phyloP scores from a whole-genome alignment of 306 rosid genomes.

The Quercus agrifolia region DNA sequence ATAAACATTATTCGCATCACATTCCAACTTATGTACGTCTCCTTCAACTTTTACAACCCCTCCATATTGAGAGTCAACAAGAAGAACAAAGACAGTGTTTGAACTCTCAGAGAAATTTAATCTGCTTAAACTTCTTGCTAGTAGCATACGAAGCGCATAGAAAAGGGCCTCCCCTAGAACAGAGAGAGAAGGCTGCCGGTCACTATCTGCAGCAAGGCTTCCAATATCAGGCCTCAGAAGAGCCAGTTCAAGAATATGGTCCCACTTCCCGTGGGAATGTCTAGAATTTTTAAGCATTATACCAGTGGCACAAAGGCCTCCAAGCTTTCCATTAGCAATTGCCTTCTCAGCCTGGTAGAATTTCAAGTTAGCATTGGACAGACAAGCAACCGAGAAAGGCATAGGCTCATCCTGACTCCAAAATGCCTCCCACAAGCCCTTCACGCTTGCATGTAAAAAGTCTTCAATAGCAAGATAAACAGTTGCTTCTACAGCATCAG shows the following conservation, averaged over 20 bases:
- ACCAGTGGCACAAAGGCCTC: slow-evolving; percentile 83
- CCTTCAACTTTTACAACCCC: slow-evolving; percentile 97
- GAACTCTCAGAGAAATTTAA: slow-evolving; percentile 53
- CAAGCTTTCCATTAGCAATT: slow-evolving; percentile 80
- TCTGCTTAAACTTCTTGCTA: slow-evolving; percentile 87
- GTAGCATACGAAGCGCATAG: slow-evolving; percentile 69
- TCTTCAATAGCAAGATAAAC: slow-evolving; percentile 90
- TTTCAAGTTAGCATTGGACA: slow-evolving; percentile 65
- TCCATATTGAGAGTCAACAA: slow-evolving; percentile 86
- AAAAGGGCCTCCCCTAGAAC: slow-evolving; percentile 85
- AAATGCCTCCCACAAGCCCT: slow-evolving; percentile 96
- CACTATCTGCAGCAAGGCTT: slow-evolving; percentile 48
- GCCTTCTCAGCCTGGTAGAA: slow-evolving; percentile 91
- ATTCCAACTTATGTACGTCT: slow-evolving; percentile 78
- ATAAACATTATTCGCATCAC: slow-evolving; percentile 74
- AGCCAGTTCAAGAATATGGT: slow-evolving; percentile 79
- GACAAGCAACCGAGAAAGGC: slow-evolving; percentile 88
- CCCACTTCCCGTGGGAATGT: slow-evolving; percentile 95
- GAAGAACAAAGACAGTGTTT: slow-evolving; percentile 68
- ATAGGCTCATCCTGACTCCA: slow-evolving; percentile 90
- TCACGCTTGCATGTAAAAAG: slow-evolving; percentile 87
- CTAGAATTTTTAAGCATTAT: slow-evolving; percentile 71
- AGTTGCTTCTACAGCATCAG: slow-evolving; percentile 84
- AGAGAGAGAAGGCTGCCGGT: slow-evolving; percentile 53
- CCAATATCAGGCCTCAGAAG: slow-evolving; percentile 78